Conservation (phyloP, 352 stramenopile genomes). For the Phytophthora vignae region DNA sequence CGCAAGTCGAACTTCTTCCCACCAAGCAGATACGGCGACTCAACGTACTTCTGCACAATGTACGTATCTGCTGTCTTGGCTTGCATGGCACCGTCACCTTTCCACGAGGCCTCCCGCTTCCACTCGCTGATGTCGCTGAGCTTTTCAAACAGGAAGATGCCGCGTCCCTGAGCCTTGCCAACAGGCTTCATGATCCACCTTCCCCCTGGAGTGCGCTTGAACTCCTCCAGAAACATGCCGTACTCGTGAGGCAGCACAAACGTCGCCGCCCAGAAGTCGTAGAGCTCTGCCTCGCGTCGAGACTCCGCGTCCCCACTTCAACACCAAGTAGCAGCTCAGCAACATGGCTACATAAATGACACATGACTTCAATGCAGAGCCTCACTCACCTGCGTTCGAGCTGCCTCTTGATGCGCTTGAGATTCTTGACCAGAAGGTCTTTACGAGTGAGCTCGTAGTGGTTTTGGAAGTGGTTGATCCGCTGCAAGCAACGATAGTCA, state of each 20-base stretch:
- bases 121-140: constrained; percentile 90
- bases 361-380: background rate
- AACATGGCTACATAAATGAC: constrained; percentile 21
- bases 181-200: constrained; percentile 97
- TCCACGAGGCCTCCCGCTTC: constrained; percentile 79
- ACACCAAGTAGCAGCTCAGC: background rate
- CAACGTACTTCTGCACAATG: constrained; percentile 88
- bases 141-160: constrained; percentile 92
- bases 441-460: constrained; percentile 94
- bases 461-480: constrained; percentile 95
- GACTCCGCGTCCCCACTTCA: constrained; percentile 42
- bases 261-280: constrained; percentile 69
- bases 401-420: constrained; percentile 91
- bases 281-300: constrained; percentile 53
- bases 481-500: constrained; percentile 35
- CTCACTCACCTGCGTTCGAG: constrained; percentile 73
- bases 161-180: constrained; percentile 73
- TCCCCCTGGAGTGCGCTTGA: constrained; percentile 63
- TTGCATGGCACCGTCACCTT: constrained; percentile 42
- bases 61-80: constrained; percentile 64
- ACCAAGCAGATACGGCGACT: constrained; percentile 80
- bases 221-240: constrained; percentile 76
- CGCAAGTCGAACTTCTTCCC: constrained; percentile 92
- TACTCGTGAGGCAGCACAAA: constrained; percentile 93
- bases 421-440: constrained; percentile 92